phyloP scores from a whole-genome alignment of 106 monocot species.

The Dendrobium huoshanense region DNA sequence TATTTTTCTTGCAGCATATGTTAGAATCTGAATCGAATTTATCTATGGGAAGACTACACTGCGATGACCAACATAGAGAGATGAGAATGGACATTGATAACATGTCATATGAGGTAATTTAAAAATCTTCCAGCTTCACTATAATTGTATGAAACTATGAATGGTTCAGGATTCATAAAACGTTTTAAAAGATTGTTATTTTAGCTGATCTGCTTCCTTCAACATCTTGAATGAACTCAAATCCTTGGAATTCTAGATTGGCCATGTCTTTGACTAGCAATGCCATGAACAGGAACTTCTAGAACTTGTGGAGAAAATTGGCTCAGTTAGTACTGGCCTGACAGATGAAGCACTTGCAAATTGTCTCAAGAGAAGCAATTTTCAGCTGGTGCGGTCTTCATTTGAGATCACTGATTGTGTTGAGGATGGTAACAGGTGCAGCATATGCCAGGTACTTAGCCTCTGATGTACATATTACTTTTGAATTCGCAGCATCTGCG shows the following conservation, averaged over 20 bases:
- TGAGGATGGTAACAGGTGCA: conserved; percentile 61
- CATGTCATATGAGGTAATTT: conserved; percentile 62
- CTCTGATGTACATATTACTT: background rate
- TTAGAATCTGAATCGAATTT: conserved; percentile 34
- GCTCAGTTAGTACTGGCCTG: conserved; percentile 80
- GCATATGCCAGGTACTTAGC: conserved; percentile 80
- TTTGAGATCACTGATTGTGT: background rate
- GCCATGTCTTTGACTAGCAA: background rate
- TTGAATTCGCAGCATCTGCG: background rate
- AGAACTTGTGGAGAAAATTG: conserved; percentile 76
- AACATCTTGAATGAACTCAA: background rate
- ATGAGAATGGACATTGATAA: conserved; percentile 88
- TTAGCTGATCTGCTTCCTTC: background rate
- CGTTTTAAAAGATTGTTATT: no score
- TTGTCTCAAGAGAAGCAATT: conserved; percentile 56
- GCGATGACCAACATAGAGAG: conserved; percentile 51
- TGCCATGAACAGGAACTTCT: conserved; percentile 57
- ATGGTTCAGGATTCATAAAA: no score
- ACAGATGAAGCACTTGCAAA: conserved; percentile 58
- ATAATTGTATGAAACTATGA: no score
- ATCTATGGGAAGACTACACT: background rate
- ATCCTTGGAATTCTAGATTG: background rate
- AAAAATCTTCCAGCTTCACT: background rate
- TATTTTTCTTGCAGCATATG: conserved; percentile 18
- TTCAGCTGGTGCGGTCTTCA: background rate